These are phyloP conservation scores for Kazachstania sp. DNA, from an alignment of 1,139 yeast genomes.

Conservation along the genomic window DNA sequence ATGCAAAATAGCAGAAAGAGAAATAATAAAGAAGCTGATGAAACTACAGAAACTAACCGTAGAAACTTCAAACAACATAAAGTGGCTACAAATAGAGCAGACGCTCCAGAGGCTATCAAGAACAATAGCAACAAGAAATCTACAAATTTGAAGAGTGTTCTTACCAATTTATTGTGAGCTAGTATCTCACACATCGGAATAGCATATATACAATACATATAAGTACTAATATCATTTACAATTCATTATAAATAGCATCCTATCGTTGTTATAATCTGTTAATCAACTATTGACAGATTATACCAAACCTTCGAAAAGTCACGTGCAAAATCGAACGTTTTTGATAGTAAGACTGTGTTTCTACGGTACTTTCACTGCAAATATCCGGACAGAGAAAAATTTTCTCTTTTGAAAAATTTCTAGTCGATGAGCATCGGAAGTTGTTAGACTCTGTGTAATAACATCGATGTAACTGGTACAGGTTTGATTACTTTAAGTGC, in stretches of 20 bases:
- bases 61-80: slow-evolving; percentile 57
- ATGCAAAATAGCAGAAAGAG: slow-evolving; percentile 42
- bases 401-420: background rate
- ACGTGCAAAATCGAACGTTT: too few species aligned
- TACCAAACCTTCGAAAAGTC: too few species aligned
- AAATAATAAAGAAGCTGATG: slow-evolving; percentile 17
- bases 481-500: too few species aligned
- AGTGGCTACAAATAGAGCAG: slow-evolving; percentile 57
- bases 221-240: background rate
- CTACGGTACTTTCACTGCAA: background rate
- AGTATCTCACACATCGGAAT: background rate
- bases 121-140: slow-evolving; percentile 27
- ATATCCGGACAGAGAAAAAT: background rate
- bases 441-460: too few species aligned
- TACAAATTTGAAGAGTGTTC: slow-evolving; percentile 35
- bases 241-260: background rate
- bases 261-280: too few species aligned
- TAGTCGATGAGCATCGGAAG: background rate
- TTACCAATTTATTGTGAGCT: slow-evolving; percentile 32
- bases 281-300: too few species aligned
- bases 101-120: slow-evolving; percentile 42
- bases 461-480: too few species aligned
- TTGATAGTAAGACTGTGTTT: too few species aligned
- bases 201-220: background rate
- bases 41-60: slow-evolving; percentile 7